These are phyloP conservation scores for Hypoxylon sp. DNA, from an alignment of 2,329 filamentous ascomycete species.

Conservation along the genomic window DNA sequence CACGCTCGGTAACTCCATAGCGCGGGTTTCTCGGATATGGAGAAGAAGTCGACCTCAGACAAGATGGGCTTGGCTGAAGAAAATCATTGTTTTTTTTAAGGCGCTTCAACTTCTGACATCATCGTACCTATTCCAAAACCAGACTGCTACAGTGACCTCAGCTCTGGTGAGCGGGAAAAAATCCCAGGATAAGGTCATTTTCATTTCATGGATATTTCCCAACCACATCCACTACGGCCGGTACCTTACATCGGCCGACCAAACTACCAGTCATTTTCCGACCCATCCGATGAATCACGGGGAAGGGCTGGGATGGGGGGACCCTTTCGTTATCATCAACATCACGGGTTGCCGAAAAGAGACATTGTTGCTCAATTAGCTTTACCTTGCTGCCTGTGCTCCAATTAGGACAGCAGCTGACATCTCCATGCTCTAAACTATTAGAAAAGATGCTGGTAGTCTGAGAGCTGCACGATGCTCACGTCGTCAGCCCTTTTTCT, in stretches of 20 bases:
- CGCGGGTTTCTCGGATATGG: not conserved
- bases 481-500: constrained; percentile 27
- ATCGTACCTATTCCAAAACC: constrained; percentile 35
- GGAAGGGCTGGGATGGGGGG: constrained; percentile 40
- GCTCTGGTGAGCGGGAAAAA: constrained; percentile 25
- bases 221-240: constrained; percentile 38
- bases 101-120: constrained; percentile 35
- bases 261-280: constrained; percentile 41
- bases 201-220: constrained; percentile 30
- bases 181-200: constrained; percentile 27
- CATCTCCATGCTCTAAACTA: constrained; percentile 34
- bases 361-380: constrained; percentile 29
- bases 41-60: constrained; percentile 3
- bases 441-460: constrained; percentile 27
- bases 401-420: constrained; percentile 36
- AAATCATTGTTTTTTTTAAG: constrained; percentile 6
- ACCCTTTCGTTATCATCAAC: constrained; percentile 36
- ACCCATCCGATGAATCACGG: constrained; percentile 39
- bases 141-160: constrained; percentile 31
- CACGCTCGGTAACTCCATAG: constrained; percentile 1
- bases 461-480: constrained; percentile 25
- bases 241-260: constrained; percentile 45
- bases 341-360: constrained; percentile 40
- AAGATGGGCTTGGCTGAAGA: constrained; percentile 9
- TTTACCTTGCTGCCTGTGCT: constrained; percentile 24